Conservation (phyloP, 495 filamentous ascomycete species). For the Usnea hakonensis region DNA sequence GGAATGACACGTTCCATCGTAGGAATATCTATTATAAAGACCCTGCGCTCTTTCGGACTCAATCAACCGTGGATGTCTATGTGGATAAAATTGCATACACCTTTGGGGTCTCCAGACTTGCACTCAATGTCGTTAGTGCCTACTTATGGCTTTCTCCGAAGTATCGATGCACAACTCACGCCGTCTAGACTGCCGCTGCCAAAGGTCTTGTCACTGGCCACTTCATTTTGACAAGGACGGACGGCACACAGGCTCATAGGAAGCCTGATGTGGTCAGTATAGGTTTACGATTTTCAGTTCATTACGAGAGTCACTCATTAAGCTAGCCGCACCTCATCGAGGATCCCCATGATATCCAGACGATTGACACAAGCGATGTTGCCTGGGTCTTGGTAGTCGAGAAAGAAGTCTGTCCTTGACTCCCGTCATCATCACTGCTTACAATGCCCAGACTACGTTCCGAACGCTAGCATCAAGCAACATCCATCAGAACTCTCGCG, state of each 20-base stretch:
- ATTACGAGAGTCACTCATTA: not conserved
- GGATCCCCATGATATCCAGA: conserved; percentile 42
- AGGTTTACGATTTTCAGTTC: too few relatives aligned
- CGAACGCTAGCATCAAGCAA: conserved; percentile 51
- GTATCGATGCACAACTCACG: not conserved
- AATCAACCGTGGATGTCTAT: conserved; percentile 64
- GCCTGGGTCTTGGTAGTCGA: conserved; percentile 81
- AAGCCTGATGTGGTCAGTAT: conserved; percentile 10
- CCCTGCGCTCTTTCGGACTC: conserved; percentile 67
- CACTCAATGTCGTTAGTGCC: conserved; percentile 55
- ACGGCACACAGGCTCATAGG: conserved; percentile 23
- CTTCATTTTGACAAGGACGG: conserved; percentile 34
- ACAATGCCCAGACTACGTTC: conserved; percentile 61
- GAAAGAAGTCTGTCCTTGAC: conserved; percentile 62
- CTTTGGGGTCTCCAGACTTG: conserved; percentile 51
- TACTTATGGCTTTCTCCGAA: not conserved
- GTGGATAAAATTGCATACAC: conserved; percentile 84
- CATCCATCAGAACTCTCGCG: conserved; percentile 43
- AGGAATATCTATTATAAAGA: conserved; percentile 93
- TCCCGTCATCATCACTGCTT: conserved; percentile 4
- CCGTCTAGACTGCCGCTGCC: conserved; percentile 52
- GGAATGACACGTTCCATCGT: not conserved
- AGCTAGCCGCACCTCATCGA: conserved; percentile 62
- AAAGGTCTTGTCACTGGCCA: conserved; percentile 63
- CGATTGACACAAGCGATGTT: conserved; percentile 44